Evolutionary conservation across 1,284 basidiomycete species (phyloP).

Genomic region (Rhodotorula sp.): DNA sequence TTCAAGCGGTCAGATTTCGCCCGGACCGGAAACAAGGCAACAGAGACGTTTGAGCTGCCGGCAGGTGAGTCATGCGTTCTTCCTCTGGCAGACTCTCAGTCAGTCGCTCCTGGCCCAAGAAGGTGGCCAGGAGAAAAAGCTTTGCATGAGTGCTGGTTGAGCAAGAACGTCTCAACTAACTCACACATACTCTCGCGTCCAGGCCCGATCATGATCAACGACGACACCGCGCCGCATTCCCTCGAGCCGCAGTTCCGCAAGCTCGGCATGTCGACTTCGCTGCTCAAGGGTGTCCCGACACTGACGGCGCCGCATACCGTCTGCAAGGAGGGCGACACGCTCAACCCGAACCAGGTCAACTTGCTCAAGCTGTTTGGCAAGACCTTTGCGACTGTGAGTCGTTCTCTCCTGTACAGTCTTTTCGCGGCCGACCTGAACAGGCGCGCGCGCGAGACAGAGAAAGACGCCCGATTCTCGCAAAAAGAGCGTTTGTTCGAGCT

Average conservation of each 20-base stretch:
- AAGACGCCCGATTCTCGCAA: neutral
- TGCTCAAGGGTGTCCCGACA: conserved; percentile 85
- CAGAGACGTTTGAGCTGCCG: conserved; percentile 72
- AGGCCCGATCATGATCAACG: conserved; percentile 56
- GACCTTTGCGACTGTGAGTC: conserved; percentile 65
- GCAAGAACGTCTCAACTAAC: neutral
- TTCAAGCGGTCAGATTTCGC: conserved; percentile 91
- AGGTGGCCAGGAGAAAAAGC: too few species aligned
- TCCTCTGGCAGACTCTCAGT: neutral
- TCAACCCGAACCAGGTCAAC: conserved; percentile 70
- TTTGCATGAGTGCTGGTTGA: too few species aligned
- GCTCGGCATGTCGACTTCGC: conserved; percentile 77
- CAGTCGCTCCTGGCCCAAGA: too few species aligned
- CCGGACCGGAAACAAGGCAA: conserved; percentile 77
- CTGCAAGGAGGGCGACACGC: conserved; percentile 75
- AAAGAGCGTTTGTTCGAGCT: neutral
- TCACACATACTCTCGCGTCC: neutral
- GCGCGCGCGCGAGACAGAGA: neutral
- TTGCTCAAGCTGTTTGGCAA: conserved; percentile 82
- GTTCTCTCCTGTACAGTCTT: neutral
- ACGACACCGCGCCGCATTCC: conserved; percentile 82
- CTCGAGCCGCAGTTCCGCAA: conserved; percentile 94
- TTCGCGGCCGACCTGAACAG: neutral
- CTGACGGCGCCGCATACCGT: conserved; percentile 72
- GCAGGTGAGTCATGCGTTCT: conserved; percentile 56